Conservation (phyloP, 345 rosid species). For the Dipteronia sinensis region DNA sequence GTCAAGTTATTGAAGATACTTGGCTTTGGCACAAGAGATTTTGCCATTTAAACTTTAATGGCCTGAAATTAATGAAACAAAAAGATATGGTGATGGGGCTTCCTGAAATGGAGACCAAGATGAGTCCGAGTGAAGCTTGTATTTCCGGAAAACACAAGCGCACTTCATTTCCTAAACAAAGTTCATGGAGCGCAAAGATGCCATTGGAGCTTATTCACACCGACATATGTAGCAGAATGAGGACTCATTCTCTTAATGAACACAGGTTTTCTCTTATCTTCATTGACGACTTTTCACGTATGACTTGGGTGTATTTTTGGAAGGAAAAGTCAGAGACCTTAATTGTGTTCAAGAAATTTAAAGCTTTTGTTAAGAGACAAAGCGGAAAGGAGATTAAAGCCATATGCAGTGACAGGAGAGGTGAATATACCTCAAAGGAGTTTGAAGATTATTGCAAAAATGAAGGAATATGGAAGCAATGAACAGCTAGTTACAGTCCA, state of each 20-base stretch:
- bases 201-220: not conserved
- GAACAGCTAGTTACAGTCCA: no score
- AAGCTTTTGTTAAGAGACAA: slow-evolving; percentile 2
- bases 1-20: not conserved
- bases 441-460: not conserved
- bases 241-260: not conserved
- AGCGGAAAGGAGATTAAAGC: not conserved
- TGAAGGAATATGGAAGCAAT: not conserved
- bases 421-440: not conserved
- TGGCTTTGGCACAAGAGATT: slow-evolving; percentile 9
- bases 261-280: not conserved
- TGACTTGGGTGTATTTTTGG: slow-evolving; percentile 7
- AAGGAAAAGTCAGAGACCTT: no score
- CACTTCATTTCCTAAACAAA: not conserved
- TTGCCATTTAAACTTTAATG: not conserved
- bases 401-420: not conserved
- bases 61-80: not conserved
- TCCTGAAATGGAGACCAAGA: not conserved
- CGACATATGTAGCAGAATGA: not conserved
- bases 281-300: not conserved
- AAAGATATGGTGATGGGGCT: not conserved
- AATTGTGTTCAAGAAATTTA: not conserved
- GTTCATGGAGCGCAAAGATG: not conserved
- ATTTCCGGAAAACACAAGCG: not conserved
- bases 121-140: no score